These are phyloP conservation scores for Fistulinella prunicolor DNA, from an alignment of 768 basidiomycete species.

Conservation along the genomic window DNA sequence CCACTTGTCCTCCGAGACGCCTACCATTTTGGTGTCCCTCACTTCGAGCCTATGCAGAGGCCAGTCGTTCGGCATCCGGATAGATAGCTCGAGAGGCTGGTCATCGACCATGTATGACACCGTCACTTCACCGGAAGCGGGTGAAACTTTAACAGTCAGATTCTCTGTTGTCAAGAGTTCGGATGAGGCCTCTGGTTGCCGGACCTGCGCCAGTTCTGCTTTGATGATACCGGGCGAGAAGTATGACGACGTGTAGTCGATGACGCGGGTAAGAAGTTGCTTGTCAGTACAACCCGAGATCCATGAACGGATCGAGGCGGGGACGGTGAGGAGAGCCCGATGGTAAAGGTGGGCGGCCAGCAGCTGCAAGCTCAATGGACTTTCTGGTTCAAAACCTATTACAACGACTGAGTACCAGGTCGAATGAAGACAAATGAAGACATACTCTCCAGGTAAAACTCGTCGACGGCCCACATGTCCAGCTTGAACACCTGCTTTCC, in stretches of 20 bases:
- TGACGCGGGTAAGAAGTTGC: slow-evolving; percentile 73
- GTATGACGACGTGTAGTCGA: slow-evolving; percentile 74
- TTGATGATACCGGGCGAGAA: slow-evolving; percentile 89
- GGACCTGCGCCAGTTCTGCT: slow-evolving; percentile 76
- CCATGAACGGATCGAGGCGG: slow-evolving; percentile 84
- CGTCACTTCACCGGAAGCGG: slow-evolving; percentile 73
- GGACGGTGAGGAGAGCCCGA: slow-evolving; percentile 77
- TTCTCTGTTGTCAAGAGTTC: slow-evolving; percentile 67
- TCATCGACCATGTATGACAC: slow-evolving; percentile 90
- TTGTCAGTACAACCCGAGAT: slow-evolving; percentile 86
- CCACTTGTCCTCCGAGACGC: slow-evolving; percentile 89
- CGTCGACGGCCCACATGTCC: slow-evolving; percentile 82
- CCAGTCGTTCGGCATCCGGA: slow-evolving; percentile 88
- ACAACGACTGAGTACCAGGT: not conserved
- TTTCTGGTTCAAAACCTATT: slow-evolving; percentile 57
- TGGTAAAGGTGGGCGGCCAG: slow-evolving; percentile 89
- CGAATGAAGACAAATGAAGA: slow-evolving; percentile 1
- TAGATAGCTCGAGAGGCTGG: slow-evolving; percentile 83
- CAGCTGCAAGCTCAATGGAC: slow-evolving; percentile 52
- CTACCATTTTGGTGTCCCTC: slow-evolving; percentile 78
- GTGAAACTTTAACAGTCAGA: slow-evolving; percentile 73
- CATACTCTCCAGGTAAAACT: slow-evolving; percentile 74
- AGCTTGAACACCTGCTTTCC: slow-evolving; percentile 71
- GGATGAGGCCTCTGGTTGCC: slow-evolving; percentile 48
- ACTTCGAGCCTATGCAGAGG: slow-evolving; percentile 87